Conservation (phyloP, 1,139 yeast genomes). For the Debaryomycetaceae sp. region DNA sequence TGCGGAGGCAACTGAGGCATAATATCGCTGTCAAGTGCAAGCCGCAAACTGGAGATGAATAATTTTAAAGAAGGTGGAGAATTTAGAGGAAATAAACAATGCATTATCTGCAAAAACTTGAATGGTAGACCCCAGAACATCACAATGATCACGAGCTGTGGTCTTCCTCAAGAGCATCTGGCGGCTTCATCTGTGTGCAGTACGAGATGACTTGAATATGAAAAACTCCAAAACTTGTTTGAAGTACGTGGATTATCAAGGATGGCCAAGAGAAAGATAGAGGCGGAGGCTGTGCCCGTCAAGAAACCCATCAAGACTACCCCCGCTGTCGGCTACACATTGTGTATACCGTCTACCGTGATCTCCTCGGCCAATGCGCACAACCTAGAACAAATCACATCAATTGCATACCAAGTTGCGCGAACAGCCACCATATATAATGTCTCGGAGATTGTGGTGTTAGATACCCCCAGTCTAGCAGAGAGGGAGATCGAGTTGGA, state of each 20-base stretch:
- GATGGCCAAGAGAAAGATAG: conserved; percentile 30
- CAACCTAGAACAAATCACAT: conserved; percentile 69
- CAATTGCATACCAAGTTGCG: conserved; percentile 73
- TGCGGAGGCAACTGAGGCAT: conserved; percentile 8
- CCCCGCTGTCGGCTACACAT: conserved; percentile 30
- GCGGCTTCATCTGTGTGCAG: too few species aligned
- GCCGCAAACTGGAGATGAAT: not conserved
- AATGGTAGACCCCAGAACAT: not conserved
- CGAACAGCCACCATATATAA: conserved; percentile 65
- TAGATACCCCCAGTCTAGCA: conserved; percentile 41
- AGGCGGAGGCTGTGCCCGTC: conserved; percentile 18
- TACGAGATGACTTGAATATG: conserved; percentile 2
- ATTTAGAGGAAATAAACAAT: conserved; percentile 5
- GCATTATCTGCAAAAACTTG: conserved; percentile 1
- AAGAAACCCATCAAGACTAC: conserved; percentile 29
- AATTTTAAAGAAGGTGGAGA: conserved; percentile 2
- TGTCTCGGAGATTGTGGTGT: conserved; percentile 68
- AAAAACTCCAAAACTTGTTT: not conserved
- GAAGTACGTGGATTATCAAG: conserved; percentile 1
- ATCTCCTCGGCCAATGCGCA: conserved; percentile 50
- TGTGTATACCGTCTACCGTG: conserved; percentile 65
- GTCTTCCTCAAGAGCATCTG: too few species aligned
- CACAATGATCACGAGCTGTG: not conserved
- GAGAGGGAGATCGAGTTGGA: conserved; percentile 16
- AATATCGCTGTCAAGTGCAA: too few species aligned